phyloP scores from a whole-genome alignment of 2,329 filamentous ascomycete genomes.

The Ophiostoma sp. region DNA sequence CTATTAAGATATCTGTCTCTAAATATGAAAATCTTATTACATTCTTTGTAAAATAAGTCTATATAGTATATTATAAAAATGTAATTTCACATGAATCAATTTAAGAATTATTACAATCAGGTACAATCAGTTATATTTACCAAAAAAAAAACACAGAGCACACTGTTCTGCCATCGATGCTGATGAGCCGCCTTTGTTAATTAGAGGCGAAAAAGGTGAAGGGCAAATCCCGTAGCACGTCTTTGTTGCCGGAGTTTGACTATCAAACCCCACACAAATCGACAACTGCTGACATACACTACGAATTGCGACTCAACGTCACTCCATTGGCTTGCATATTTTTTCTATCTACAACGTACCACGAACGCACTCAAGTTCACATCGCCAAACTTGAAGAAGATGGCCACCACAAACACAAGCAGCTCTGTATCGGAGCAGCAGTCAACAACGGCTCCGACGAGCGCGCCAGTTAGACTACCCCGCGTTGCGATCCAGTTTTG shows the following conservation, averaged over 20 bases:
- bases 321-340: neutral
- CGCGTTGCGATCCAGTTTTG: constrained; percentile 88
- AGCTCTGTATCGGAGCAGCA: neutral
- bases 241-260: neutral
- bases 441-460: neutral
- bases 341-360: neutral
- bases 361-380: neutral
- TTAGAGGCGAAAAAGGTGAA: neutral
- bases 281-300: neutral
- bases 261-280: constrained; percentile 1
- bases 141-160: neutral
- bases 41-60: no score
- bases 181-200: neutral
- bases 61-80: no score
- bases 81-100: no score
- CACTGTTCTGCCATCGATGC: neutral
- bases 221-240: constrained; percentile 7
- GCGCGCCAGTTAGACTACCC: constrained; percentile 52
- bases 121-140: neutral
- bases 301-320: neutral
- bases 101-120: neutral
- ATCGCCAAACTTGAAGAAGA: neutral
- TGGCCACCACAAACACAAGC: neutral
- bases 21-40: no score
- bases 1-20: no score